These are phyloP conservation scores for Fusarium poae DNA, from an alignment of 2,329 filamentous ascomycete species.

Conservation along the genomic window DNA sequence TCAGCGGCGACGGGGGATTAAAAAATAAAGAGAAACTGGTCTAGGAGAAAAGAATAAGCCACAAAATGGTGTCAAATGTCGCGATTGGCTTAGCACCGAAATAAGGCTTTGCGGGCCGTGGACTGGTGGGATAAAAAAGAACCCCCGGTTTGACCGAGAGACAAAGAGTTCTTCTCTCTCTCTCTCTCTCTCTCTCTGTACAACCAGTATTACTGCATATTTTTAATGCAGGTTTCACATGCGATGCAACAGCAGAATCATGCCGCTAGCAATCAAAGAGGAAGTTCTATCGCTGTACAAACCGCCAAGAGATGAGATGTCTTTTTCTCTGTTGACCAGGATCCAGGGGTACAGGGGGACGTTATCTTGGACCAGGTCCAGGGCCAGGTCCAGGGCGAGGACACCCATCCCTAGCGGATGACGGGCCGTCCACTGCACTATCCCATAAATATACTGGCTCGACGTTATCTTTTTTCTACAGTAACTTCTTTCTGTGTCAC, in stretches of 20 bases:
- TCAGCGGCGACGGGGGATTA: neutral
- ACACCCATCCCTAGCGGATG: slow-evolving; percentile 15
- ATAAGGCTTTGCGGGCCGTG: slow-evolving; percentile 30
- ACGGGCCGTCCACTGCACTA: slow-evolving; percentile 22
- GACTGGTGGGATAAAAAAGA: slow-evolving; percentile 2
- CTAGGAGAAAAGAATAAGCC: slow-evolving; percentile 12
- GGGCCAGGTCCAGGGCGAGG: no score
- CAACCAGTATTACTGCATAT: neutral
- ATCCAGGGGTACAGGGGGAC: neutral
- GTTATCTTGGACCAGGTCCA: slow-evolving; percentile 1
- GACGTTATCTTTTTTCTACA: slow-evolving; percentile 20
- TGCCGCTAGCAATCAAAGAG: slow-evolving; percentile 19
- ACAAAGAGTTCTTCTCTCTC: neutral
- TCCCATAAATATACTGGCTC: slow-evolving; percentile 1
- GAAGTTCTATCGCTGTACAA: slow-evolving; percentile 15
- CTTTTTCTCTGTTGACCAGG: neutral
- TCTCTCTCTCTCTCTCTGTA: no score
- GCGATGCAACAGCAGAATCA: slow-evolving; percentile 4
- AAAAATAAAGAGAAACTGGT: neutral
- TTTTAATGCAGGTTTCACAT: slow-evolving; percentile 1
- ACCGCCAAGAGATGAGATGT: slow-evolving; percentile 19
- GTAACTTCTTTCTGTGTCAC: neutral
- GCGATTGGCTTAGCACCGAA: slow-evolving; percentile 1
- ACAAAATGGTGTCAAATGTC: neutral
- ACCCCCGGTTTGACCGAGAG: slow-evolving; percentile 5